Percentiles rank a stretch among this genome's conserved stretches.
These are phyloP conservation scores for Chenopodium berlandieri DNA, from an alignment of 148 eudicot species.

Conservation along the genomic window DNA sequence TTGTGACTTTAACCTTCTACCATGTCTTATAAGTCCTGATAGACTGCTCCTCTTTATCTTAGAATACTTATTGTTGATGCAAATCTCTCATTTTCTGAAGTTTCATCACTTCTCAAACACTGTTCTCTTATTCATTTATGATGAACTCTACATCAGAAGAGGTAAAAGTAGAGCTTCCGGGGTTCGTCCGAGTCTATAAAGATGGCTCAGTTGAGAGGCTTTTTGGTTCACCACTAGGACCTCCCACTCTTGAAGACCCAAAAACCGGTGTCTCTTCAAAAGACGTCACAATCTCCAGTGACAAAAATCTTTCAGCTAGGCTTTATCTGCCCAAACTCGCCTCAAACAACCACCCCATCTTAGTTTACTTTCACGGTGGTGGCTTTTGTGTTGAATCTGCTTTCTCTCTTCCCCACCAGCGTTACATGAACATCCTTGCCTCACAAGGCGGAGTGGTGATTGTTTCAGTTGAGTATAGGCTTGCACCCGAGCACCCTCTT, in stretches of 20 bases:
- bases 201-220: constrained; percentile 38
- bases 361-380: constrained; percentile 73
- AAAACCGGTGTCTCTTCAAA: constrained; percentile 35
- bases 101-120: no score
- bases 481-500: constrained; percentile 55
- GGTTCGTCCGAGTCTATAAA: constrained; percentile 33
- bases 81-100: not conserved
- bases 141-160: constrained; percentile 26
- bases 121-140: not conserved
- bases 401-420: constrained; percentile 28
- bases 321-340: constrained; percentile 34
- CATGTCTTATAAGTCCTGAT: not conserved
- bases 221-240: constrained; percentile 22
- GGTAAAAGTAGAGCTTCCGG: constrained; percentile 26
- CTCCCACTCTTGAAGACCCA: constrained; percentile 29
- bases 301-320: constrained; percentile 28
- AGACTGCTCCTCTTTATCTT: not conserved
- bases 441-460: constrained; percentile 28
- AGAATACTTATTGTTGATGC: no score
- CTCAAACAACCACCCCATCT: constrained; percentile 36
- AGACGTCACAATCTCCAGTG: constrained; percentile 33
- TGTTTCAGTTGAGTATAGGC: constrained; percentile 48
- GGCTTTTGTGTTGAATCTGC: constrained; percentile 54
- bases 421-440: constrained; percentile 30
- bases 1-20: not conserved